Base-by-base conservation (phyloP, 176 grass and related monocot genomes). In the Echinochloa phyllopogon region DNA sequence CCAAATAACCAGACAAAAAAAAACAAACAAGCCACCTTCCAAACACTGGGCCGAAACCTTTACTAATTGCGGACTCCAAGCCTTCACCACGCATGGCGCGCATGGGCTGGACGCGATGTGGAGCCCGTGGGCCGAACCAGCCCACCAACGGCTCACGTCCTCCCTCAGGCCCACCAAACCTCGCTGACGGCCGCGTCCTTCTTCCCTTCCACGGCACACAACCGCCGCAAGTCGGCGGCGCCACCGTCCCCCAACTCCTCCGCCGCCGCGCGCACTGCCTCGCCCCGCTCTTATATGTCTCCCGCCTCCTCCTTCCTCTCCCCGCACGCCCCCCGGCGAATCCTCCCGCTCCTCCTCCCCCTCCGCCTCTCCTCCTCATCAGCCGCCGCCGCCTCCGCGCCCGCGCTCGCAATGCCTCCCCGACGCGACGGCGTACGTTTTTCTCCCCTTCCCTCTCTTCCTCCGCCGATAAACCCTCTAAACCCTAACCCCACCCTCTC, bases 291-390 rank as follows among this genome's bases (percentile, higher is more conserved):
- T 83, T 86, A 21, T 65, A 86, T 85, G 83, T 71, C 62, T 60
- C 42, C 36, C 79, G 74, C 83, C 38, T 70, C 50, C 69, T 72
- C 71, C 74, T 9, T 67, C 59, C 37, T 74, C 66, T 86, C 70
- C 25, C 77, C 70, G 21, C 50, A 45, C 75, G 49, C 36, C 29
- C 80, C 76, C 51, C 86, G 52, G 59, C 88, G 79, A 10, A 72
- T 87, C 63, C 84, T 76, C 50, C 72, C 65, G 65, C 85, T 83
- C 69, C 74, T 82, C 69, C 82, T 87, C 45, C 85, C 76, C 10
- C 66, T 81, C 41, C 83, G 74, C 61, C 69, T 51, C 79, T 75
- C 85, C n/a, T 75, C 43, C 72, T 74, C 60, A 25, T 7, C 60
- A 36, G 61, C 62, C 76, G 39, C 76, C 45, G 45, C 77, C 15